phyloP scores from a whole-genome alignment of 1,284 basidiomycete species.

The Pseudozyma flocculosa region DNA sequence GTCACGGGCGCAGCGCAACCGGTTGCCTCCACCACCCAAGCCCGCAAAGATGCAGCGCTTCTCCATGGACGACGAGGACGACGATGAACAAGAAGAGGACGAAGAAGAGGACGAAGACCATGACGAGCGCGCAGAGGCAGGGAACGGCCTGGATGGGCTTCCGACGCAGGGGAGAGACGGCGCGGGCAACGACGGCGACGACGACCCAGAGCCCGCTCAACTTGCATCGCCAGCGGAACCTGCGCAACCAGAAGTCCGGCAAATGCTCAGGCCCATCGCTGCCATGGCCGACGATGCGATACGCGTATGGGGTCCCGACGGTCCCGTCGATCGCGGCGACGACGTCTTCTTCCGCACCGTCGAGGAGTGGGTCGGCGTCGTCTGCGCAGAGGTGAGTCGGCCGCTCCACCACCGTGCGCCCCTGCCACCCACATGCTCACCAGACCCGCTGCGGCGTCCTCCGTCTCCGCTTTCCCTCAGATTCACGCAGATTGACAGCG shows the following conservation, averaged over 20 bases:
- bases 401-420: no score
- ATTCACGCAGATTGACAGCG: no score
- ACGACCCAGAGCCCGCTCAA: no score
- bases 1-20: no score
- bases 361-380: conserved; percentile 26
- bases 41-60: conserved; percentile 26
- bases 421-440: no score
- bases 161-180: no score
- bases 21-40: not conserved
- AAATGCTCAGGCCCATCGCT: conserved; percentile 8
- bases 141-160: no score
- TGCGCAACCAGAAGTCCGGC: not conserved
- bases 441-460: no score
- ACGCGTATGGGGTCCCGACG: conserved; percentile 32
- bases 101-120: conserved; percentile 1
- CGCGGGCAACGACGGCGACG: no score
- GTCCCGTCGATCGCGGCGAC: conserved; percentile 34
- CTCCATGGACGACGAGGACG: conserved; percentile 39
- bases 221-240: not conserved
- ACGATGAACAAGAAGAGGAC: conserved; percentile 11
- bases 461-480: no score
- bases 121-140: conserved; percentile 1
- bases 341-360: conserved; percentile 26
- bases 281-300: conserved; percentile 5
- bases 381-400: conserved; percentile 18